Base-by-base conservation (phyloP, 2,329 filamentous ascomycete species). In the Colletotrichum sp. region DNA sequence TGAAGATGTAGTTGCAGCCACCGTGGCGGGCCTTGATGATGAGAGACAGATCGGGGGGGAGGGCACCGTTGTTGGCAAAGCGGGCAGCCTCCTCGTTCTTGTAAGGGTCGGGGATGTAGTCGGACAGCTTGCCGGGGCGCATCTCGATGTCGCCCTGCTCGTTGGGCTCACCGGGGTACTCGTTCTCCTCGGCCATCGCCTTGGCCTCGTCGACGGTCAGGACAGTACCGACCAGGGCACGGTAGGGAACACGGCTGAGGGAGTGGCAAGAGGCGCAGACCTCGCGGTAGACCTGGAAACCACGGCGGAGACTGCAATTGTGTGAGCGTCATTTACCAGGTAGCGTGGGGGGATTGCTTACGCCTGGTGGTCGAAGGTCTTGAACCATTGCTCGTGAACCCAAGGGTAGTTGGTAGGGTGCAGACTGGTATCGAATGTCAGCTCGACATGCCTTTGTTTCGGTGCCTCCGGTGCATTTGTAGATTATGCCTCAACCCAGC, bases 221-320 rank as follows among this genome's bases (percentile, higher is more conserved):
- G 86, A 98, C 91, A 80, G 92, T 92, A 86, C 97, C 97, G 83
- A 99, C 97, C 78, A 99, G 91, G 75, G 94, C 84, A 87, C 97
- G 95, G 92, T 98, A 99, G 76, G 97, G 96, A 76, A 99, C 93
- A 90, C 97, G 95, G 87, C 90, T 93, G 79, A 99, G 93, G 78
- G 97, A 99, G 91, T 99, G 97, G 92, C 97, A 99, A 82, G 95
- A 95, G 78, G 96, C 93, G 92, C 97, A 99, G 84, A 99, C 97
- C 89, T 99, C 97, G 81, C 94, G 95, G 92, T 99, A 99, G 85
- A 99, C 97, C 89, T 98, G 96, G 93, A 99, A 99, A 88, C 97
- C 97, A 90, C 97, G 96, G 87, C 97, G 97, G 80, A 99, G 96
- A 83, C 96, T 98, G 80, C 71, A 68, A n/a, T 15, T 63, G 74